Conservation (phyloP, 768 basidiomycete species). For the Crucibulum laeve region DNA sequence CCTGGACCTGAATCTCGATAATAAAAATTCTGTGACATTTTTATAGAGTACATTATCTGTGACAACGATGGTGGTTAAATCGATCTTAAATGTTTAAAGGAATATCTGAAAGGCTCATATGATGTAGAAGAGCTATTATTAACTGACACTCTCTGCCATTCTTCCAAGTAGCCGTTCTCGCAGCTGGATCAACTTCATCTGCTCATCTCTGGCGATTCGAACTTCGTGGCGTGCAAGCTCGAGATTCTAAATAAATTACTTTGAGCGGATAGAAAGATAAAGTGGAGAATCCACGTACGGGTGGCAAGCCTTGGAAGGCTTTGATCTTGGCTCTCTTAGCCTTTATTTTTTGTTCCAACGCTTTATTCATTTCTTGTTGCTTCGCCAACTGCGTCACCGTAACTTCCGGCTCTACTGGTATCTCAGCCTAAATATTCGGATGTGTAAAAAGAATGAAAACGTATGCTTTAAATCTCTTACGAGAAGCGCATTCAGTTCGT, state of each 20-base stretch:
- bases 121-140: constrained; percentile 1
- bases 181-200: constrained; percentile 41
- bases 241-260: constrained; percentile 30
- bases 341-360: constrained; percentile 32
- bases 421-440: constrained; percentile 17
- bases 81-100: no score
- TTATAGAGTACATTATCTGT: no score
- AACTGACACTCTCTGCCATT: constrained; percentile 40
- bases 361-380: constrained; percentile 32
- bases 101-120: no score
- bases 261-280: neutral
- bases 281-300: constrained; percentile 23
- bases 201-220: constrained; percentile 32
- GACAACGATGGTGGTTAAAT: no score
- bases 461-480: constrained; percentile 14
- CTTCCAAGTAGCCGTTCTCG: constrained; percentile 40
- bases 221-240: constrained; percentile 41
- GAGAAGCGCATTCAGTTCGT: constrained; percentile 28
- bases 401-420: constrained; percentile 23
- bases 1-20: no score
- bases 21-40: no score
- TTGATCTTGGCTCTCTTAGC: constrained; percentile 38
- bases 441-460: neutral
- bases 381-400: constrained; percentile 33
- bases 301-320: constrained; percentile 46